Conservation (phyloP, 805 yeast genomes). For the Yarrowia sp. region DNA sequence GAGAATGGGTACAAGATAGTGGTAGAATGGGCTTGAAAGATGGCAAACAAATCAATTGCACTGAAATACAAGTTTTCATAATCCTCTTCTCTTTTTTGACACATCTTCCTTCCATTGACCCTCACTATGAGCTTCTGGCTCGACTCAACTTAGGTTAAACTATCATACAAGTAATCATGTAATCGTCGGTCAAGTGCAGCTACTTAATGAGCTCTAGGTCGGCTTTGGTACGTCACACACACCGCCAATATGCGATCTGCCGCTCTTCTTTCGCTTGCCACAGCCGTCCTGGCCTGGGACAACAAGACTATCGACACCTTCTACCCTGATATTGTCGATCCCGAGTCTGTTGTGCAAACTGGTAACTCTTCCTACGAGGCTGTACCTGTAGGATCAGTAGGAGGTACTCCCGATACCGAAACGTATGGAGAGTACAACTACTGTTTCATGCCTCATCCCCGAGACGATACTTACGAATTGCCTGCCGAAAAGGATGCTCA, state of each 20-base stretch:
- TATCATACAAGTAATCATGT: neutral
- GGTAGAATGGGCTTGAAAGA: neutral
- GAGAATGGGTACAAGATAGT: neutral
- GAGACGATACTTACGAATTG: conserved; percentile 36
- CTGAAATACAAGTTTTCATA: too few relatives aligned
- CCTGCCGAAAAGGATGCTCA: conserved; percentile 27
- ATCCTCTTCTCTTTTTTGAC: too few relatives aligned
- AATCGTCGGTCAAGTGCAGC: neutral
- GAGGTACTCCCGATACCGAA: conserved; percentile 31
- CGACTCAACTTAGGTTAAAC: neutral
- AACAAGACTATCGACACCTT: conserved; percentile 26
- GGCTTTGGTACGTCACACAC: neutral
- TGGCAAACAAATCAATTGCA: too few relatives aligned
- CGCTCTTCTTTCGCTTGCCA: neutral
- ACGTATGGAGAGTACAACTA: conserved; percentile 42
- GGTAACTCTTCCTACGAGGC: conserved; percentile 6
- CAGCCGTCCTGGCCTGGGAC: conserved; percentile 21
- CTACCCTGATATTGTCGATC: conserved; percentile 25
- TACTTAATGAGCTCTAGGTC: neutral
- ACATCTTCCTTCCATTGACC: too few relatives aligned
- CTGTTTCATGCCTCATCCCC: conserved; percentile 47
- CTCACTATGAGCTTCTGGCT: neutral
- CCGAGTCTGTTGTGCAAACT: conserved; percentile 7
- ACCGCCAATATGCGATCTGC: neutral
- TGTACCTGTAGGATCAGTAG: neutral